phyloP scores from a whole-genome alignment of 768 basidiomycete genomes.

The Daedalea quercina region DNA sequence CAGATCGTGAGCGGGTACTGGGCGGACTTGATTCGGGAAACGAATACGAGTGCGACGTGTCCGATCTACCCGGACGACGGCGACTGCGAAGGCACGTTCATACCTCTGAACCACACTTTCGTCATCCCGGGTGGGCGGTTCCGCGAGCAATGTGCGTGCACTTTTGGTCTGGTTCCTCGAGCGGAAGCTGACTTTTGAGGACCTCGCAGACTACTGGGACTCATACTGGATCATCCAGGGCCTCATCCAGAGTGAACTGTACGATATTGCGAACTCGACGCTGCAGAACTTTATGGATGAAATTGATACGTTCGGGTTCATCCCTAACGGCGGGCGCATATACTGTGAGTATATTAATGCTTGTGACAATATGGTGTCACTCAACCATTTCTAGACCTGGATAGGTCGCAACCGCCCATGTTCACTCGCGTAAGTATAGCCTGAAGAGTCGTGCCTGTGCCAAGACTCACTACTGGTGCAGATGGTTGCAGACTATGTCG shows the following conservation, averaged over 20 bases:
- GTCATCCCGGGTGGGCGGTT: constrained; percentile 87
- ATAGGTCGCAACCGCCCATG: constrained; percentile 89
- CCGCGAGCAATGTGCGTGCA: constrained; percentile 70
- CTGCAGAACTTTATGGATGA: constrained; percentile 96
- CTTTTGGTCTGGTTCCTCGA: neutral
- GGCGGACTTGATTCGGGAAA: constrained; percentile 69
- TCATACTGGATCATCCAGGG: constrained; percentile 89
- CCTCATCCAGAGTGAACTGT: constrained; percentile 74
- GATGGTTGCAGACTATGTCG: constrained; percentile 89
- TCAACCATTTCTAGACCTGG: constrained; percentile 45
- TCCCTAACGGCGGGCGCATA: constrained; percentile 90
- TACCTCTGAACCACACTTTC: constrained; percentile 88
- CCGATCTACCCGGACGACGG: constrained; percentile 32
- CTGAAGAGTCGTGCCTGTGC: neutral
- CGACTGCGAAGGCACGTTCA: constrained; percentile 75
- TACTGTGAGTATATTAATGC: constrained; percentile 49
- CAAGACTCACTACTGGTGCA: constrained; percentile 19
- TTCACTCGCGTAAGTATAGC: constrained; percentile 60
- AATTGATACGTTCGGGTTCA: constrained; percentile 76
- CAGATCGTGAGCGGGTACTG: constrained; percentile 83
- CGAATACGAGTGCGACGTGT: constrained; percentile 68
- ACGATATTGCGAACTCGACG: constrained; percentile 64
- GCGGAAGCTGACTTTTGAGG: neutral
- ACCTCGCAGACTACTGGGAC: constrained; percentile 45
- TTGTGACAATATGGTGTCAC: neutral